Base-by-base conservation (phyloP, 2,329 filamentous ascomycete species). In the Calonectria fujianensis region DNA sequence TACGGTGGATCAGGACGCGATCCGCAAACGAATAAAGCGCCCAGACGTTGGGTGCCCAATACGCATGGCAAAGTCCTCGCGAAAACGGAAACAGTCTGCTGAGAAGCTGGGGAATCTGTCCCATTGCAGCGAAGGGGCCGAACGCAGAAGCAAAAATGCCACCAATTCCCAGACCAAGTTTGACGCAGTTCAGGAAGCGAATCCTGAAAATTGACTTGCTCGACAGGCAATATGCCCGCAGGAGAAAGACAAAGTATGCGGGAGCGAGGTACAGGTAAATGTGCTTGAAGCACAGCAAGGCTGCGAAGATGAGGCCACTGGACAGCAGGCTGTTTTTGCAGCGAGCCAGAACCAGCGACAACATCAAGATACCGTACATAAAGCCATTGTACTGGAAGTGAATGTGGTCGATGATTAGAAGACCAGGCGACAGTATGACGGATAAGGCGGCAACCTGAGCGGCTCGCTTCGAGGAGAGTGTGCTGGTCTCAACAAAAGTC, bases 351-450 rank as follows among this genome's bases (percentile, higher is more conserved):
- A 97, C 94, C 63, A 99, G 90, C 3, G 97, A 98, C 69, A 96
- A 89, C 48, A 98, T 91, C 66, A 99, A 88, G 54, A 98, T 88
- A 48, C 97, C 97, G 84, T 98, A 99, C 86, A 99, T 92, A 86
- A 96, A 96, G 51, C 97, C 96, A 87, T 99, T 99, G 88, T 99
- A 99, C 88, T 99, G 97, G 85, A 99, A 99, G 85, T 98, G 96
- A 77, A 98, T 96, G 84, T 99, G 97, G 83, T 99, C 97, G 84
- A 99, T 98, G 83, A 99, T 97, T 74, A 99, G 89, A 45, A 99
- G 91, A 2, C 96, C 97, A 0, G 97, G 97, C 0, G 96, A 98
- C 16, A 98, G 91, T 4, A 98, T 88, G 74, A 99, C 93, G 1
- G 96, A 98, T 71, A 98, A 89, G 31, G 96, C 96, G 61, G 94